Evolutionary conservation across 2,329 filamentous ascomycete species (phyloP), one percentile per base, ranked within the genome.

Genomic region (Ceratocystis alfenasii): DNA sequence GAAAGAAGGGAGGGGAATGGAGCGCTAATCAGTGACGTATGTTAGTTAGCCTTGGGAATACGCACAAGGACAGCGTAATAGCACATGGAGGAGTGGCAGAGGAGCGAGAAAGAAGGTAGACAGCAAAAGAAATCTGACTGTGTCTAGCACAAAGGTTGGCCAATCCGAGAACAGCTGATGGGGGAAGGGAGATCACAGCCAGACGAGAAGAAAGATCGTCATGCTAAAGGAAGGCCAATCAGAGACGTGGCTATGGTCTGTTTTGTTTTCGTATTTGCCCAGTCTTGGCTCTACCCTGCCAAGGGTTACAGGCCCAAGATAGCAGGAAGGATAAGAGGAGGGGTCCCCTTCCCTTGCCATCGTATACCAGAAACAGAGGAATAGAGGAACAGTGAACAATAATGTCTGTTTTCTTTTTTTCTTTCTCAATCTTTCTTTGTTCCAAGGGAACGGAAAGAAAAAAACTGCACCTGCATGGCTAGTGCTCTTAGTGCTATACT

Each of bases 401-500:
- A 25, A 28, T 8, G 20, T 20, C 8, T 12, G 7, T 20, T 59
- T 30, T 15, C 1, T 33, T 28, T 57, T 60, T 28, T 44, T 22
- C 20, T 20, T 50, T 30, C 25, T 44, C 41, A 17, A 8, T 15
- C 1, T 20, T 59, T 59, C 20, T 45, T 20, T 41, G 59, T 45
- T 17, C 17, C 22, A 20, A 62, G 25, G 41, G 20, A 53, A 22
- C 25, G 36, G 36, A 41, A 22, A 53, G 28, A 53, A 22, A 20
- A 53, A 22, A 53, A 12, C 5, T 25, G 15, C 20, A 53, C 8
- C 22, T 48, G 17, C 20, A 48, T 48, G 46, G 2, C 36, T 41
- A 92, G 70, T 17, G 30, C 2, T 8, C 8, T 50, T n/a, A 50
- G 48, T 50, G 3, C 6, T 25, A 10, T 20, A 12, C n/a, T 20